Percentiles rank a stretch among this genome's conserved stretches.
Evolutionary conservation across 1,284 basidiomycete species (phyloP).

Genomic region (Malassezia japonica): DNA sequence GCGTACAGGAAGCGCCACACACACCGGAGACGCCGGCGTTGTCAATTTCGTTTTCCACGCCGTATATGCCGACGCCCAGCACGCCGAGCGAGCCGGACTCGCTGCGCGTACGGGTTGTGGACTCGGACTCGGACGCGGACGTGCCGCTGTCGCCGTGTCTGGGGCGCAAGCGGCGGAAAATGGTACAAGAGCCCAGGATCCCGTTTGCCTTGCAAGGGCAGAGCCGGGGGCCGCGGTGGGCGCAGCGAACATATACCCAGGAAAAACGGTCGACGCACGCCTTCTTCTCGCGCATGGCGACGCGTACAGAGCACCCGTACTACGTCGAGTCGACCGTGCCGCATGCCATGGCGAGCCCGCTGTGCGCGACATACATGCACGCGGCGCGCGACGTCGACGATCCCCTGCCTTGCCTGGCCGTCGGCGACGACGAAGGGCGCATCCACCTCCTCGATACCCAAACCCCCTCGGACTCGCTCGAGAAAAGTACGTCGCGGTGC

Average conservation of each 20-base stretch:
- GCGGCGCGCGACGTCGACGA: conserved; percentile 23
- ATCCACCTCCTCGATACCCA: conserved; percentile 37
- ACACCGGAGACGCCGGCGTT: not conserved
- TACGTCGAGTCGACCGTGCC: conserved; percentile 21
- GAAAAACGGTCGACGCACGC: not conserved
- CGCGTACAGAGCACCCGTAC: conserved; percentile 1
- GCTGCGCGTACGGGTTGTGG: not conserved
- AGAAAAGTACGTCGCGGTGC: conserved; percentile 10
- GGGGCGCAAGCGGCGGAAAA: not conserved
- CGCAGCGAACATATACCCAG: no score
- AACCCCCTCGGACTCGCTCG: conserved; percentile 3
- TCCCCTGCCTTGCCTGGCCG: conserved; percentile 37
- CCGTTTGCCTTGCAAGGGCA: no score
- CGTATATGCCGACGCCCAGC: conserved; percentile 3
- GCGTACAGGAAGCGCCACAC: not conserved
- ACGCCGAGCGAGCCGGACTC: not conserved
- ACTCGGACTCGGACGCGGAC: not conserved
- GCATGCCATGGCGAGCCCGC: conserved; percentile 18
- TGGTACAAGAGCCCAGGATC: no score
- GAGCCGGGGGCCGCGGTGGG: no score
- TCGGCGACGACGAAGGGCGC: conserved; percentile 42
- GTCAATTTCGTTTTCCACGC: conserved; percentile 5
- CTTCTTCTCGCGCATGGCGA: not conserved
- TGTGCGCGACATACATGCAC: conserved; percentile 33
- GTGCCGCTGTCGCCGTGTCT: conserved; percentile 6